Evolutionary conservation across 371 early-diverging fungal species (phyloP), one percentile per base, ranked within the genome.

Genomic region (Mortierella sp.): DNA sequence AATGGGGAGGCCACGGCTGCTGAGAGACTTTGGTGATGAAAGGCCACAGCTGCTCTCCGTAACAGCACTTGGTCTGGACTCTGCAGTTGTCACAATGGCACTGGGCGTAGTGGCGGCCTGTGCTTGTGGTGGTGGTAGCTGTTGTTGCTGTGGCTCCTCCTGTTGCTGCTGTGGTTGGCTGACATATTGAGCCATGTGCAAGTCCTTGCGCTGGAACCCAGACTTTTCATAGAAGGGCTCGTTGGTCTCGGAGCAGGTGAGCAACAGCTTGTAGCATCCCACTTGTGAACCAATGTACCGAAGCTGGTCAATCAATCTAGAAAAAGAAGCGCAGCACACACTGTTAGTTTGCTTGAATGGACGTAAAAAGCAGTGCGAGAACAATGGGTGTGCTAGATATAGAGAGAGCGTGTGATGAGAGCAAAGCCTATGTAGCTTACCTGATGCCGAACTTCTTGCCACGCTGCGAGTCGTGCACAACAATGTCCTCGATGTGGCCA

Each of bases 151-250:
- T 54, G 9, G 7, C 34, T 34, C 34, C 34, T 27, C 28, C 27
- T 57, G 58, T 34, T 38, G 57, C 34, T 80, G 76, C 21, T 38
- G 55, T 56, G 56, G 60, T 23, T 50, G 42, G 59, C 45, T 67
- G 42, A 73, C 47, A 73, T 95, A 95, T 30, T 82, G 76, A 2
- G 89, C 89, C 94, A 95, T 94, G 79, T 96, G 94, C 57, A 89
- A 84, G 52, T 91, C 95, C 82, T 96, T 95, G 54, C 89, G 83
- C n/a, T 67, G 78, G 54, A 97, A 86, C 0, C 94, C 95, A 71
- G 97, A 96, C 81, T 97, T 98, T 65, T 90, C 88, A 79, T 99
- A 99, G 74, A 99, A 99, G 18, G 88, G 78, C 24, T 94, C 86
- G 79, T 98, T 98, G 34, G 91, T 83, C 48, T 90, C 86, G 55